Conservation (phyloP, 208 protist genomes). For the Acanthamoeba triangularis region DNA sequence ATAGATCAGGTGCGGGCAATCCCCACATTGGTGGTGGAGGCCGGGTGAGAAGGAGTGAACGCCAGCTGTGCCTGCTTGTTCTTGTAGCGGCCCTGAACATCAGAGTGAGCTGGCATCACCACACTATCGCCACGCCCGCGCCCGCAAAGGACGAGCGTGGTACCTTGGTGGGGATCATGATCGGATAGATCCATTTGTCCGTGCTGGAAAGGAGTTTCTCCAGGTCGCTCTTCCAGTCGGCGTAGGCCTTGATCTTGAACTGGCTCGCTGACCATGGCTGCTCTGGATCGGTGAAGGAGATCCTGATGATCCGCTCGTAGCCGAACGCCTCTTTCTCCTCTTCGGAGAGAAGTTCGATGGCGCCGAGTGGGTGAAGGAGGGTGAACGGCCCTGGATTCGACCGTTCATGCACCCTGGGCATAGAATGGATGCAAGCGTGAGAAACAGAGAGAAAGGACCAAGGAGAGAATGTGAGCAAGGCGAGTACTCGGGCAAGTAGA, state of each 20-base stretch:
- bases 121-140: no score
- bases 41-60: neutral
- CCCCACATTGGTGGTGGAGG: neutral
- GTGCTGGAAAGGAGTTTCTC: neutral
- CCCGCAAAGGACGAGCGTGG: neutral
- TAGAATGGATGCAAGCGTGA: neutral
- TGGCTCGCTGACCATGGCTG: neutral
- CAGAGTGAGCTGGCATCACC: neutral
- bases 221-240: neutral
- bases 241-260: neutral
- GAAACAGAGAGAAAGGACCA: no score
- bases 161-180: constrained; percentile 11
- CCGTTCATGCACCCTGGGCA: neutral
- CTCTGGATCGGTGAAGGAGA: neutral
- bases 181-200: neutral
- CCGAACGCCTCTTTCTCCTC: neutral
- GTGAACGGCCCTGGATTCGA: neutral
- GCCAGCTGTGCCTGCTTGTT: neutral
- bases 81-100: neutral
- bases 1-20: neutral
- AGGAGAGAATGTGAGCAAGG: no score
- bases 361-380: neutral
- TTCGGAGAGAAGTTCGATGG: neutral
- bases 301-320: neutral
- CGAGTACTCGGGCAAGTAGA: no score